phyloP scores from a whole-genome alignment of 805 yeast genomes.

The Wickerhamomyces ciferrii region DNA sequence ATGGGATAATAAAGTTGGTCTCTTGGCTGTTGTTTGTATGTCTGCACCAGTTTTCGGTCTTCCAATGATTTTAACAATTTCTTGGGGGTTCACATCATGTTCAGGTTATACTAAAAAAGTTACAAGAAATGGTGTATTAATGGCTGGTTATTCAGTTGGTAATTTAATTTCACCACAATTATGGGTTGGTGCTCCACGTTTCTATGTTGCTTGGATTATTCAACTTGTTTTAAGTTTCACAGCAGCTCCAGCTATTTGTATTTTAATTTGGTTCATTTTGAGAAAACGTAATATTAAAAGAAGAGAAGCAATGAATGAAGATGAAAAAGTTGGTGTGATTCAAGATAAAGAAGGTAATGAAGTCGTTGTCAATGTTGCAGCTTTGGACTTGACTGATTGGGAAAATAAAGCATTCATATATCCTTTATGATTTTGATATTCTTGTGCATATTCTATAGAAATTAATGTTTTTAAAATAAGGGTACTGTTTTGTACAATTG shows the following conservation, averaged over 20 bases:
- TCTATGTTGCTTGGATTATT: constrained; percentile 44
- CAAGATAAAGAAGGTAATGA: constrained; percentile 24
- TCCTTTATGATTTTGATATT: constrained; percentile 27
- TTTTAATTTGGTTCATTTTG: constrained; percentile 40
- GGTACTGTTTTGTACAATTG: too few relatives aligned
- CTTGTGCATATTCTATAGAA: background rate
- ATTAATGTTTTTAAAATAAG: too few relatives aligned
- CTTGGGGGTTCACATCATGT: constrained; percentile 28
- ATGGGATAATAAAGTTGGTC: constrained; percentile 38
- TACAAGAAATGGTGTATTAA: constrained; percentile 37
- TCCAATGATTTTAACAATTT: constrained; percentile 31
- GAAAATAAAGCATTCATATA: constrained; percentile 47
- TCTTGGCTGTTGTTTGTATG: constrained; percentile 41
- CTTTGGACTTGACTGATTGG: constrained; percentile 45
- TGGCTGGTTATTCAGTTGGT: constrained; percentile 40
- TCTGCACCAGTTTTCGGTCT: constrained; percentile 41
- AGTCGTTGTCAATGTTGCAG: constrained; percentile 33
- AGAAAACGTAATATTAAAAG: constrained; percentile 39
- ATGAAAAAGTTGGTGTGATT: constrained; percentile 22
- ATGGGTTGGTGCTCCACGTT: constrained; percentile 48
- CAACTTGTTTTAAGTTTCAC: constrained; percentile 48
- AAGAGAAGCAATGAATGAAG: constrained; percentile 14
- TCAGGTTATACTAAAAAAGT: constrained; percentile 49
- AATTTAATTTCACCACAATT: constrained; percentile 54
- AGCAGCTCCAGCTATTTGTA: constrained; percentile 38